These are phyloP conservation scores for Limnanthes douglasii DNA, from an alignment of 345 rosid species.

Conservation along the genomic window DNA sequence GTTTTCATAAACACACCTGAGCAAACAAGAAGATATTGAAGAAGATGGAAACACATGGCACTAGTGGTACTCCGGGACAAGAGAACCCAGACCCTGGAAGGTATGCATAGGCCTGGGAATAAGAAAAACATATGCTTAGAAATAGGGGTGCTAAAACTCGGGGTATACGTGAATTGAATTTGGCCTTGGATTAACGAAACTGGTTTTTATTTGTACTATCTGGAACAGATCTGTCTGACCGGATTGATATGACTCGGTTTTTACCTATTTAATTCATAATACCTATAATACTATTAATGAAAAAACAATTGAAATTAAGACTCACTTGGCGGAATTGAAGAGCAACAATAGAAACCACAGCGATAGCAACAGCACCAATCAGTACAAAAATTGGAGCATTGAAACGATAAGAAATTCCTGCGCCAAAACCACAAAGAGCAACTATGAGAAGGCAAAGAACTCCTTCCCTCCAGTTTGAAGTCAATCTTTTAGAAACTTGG, in stretches of 20 bases:
- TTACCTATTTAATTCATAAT: too few relatives aligned
- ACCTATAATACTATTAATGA: too few relatives aligned
- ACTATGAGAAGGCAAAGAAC: constrained; percentile 49
- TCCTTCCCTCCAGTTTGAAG: constrained; percentile 63
- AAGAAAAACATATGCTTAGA: constrained; percentile 7
- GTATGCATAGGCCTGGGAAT: constrained; percentile 36
- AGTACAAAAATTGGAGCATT: constrained; percentile 33
- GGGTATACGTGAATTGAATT: too few relatives aligned
- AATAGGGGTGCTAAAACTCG: constrained; percentile 6
- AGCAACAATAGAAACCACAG: constrained; percentile 35
- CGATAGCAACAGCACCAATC: constrained; percentile 30
- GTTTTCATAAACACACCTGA: too few relatives aligned
- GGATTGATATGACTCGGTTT: too few relatives aligned
- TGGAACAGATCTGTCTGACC: too few relatives aligned
- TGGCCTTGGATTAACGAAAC: too few relatives aligned
- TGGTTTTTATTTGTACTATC: too few relatives aligned
- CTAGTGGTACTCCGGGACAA: constrained; percentile 84
- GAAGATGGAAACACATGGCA: constrained; percentile 75
- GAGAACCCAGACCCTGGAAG: constrained; percentile 65
- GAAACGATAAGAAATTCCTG: constrained; percentile 55
- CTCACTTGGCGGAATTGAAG: constrained; percentile 66
- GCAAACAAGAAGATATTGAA: constrained; percentile 91
- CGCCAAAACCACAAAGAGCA: constrained; percentile 63
- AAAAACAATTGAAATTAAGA: too few relatives aligned
- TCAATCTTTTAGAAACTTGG: constrained; percentile 31